These are phyloP conservation scores for Myrmaecium sp. DNA, from an alignment of 2,329 filamentous ascomycete genomes.

Conservation along the genomic window DNA sequence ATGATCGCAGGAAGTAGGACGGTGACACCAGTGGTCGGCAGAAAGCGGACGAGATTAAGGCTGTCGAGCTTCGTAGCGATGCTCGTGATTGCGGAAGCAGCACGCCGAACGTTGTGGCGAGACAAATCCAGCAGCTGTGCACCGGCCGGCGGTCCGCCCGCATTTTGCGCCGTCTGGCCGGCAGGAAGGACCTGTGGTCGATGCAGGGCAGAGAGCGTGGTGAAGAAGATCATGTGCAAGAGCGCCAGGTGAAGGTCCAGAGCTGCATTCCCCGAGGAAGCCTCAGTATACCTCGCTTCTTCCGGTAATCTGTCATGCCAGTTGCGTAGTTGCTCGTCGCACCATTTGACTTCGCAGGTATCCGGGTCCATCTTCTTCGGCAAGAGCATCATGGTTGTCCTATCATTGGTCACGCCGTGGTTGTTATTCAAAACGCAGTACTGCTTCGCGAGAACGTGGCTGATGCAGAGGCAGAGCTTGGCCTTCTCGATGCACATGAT, in stretches of 20 bases:
- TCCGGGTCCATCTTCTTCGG: constrained; percentile 79
- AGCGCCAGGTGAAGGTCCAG: constrained; percentile 65
- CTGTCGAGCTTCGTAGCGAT: constrained; percentile 64
- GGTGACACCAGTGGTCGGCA: constrained; percentile 81
- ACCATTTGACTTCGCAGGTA: constrained; percentile 58
- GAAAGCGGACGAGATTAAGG: constrained; percentile 55
- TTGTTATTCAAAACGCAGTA: constrained; percentile 83
- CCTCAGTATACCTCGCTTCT: constrained; percentile 52
- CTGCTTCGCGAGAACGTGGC: constrained; percentile 74
- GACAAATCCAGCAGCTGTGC: constrained; percentile 68
- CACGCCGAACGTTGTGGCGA: constrained; percentile 63
- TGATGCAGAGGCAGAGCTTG: constrained; percentile 76
- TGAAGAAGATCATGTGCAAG: constrained; percentile 85
- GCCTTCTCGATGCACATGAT: constrained; percentile 85
- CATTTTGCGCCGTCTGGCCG: constrained; percentile 28
- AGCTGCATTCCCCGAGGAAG: constrained; percentile 41
- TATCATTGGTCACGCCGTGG: constrained; percentile 53
- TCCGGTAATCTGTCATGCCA: constrained; percentile 61
- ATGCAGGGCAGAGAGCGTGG: constrained; percentile 78
- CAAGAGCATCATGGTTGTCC: constrained; percentile 70
- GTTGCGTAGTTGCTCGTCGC: constrained; percentile 60
- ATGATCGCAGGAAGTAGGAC: constrained; percentile 86
- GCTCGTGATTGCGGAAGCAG: constrained; percentile 69
- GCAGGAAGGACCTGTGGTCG: constrained; percentile 78
- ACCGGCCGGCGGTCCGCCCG: constrained; percentile 24